Conservation (phyloP, 2,329 filamentous ascomycete species). For the Penicillium sp. region DNA sequence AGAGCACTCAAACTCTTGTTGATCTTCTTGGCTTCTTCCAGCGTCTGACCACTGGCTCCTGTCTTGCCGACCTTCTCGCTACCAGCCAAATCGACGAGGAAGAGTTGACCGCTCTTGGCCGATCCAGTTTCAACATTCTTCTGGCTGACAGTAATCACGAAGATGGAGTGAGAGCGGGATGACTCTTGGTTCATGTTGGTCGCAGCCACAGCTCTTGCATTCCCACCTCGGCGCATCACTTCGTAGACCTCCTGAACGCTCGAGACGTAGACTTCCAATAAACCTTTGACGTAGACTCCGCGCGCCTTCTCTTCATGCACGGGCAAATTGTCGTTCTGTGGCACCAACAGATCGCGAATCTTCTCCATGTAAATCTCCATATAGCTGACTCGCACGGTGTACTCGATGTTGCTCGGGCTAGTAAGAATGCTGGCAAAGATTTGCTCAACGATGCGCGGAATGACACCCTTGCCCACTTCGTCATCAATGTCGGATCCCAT, state of each 20-base stretch:
- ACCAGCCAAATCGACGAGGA: conserved; percentile 95
- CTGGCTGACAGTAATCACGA: conserved; percentile 93
- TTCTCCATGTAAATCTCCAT: conserved; percentile 99
- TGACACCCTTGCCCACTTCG: conserved; percentile 83
- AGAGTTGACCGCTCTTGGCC: conserved; percentile 92
- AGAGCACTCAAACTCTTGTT: conserved; percentile 98
- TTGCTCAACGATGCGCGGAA: conserved; percentile 94
- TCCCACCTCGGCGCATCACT: conserved; percentile 89
- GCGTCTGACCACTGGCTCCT: conserved; percentile 90
- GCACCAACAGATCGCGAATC: conserved; percentile 87
- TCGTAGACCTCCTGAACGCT: conserved; percentile 95
- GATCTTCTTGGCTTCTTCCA: conserved; percentile 99
- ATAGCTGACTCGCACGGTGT: conserved; percentile 97
- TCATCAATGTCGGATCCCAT: conserved; percentile 95
- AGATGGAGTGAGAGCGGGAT: conserved; percentile 96
- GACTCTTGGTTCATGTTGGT: conserved; percentile 99
- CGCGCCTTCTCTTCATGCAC: conserved; percentile 98
- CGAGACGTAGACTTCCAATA: conserved; percentile 92
- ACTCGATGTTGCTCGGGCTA: conserved; percentile 90
- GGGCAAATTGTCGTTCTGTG: conserved; percentile 92
- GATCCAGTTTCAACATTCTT: conserved; percentile 97
- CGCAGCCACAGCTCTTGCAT: conserved; percentile 83
- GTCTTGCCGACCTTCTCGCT: conserved; percentile 99
- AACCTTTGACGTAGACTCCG: conserved; percentile 93
- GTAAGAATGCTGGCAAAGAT: conserved; percentile 94